These are phyloP conservation scores for Diaporthe ilicicola DNA, from an alignment of 2,329 filamentous ascomycete genomes.

Conservation along the genomic window DNA sequence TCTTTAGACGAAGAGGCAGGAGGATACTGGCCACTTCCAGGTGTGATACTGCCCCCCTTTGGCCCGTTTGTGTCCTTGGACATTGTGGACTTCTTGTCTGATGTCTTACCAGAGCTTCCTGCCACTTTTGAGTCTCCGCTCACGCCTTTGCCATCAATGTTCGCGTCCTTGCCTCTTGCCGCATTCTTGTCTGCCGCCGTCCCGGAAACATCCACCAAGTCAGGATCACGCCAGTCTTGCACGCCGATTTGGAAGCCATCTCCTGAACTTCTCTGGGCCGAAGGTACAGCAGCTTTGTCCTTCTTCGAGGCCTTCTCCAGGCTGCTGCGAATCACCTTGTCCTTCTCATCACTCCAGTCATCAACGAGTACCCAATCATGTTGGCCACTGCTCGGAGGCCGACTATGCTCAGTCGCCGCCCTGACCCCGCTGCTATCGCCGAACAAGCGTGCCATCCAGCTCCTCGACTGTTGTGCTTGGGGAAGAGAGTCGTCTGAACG, in stretches of 20 bases:
- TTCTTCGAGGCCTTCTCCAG: slow-evolving; percentile 48
- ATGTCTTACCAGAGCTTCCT: slow-evolving; percentile 38
- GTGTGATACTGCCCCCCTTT: slow-evolving; percentile 74
- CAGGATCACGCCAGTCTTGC: slow-evolving; percentile 86
- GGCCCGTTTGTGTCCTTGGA: slow-evolving; percentile 48
- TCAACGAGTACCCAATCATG: slow-evolving; percentile 77
- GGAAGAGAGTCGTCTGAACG: not conserved
- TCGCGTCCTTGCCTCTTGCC: slow-evolving; percentile 20
- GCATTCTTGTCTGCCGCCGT: slow-evolving; percentile 42
- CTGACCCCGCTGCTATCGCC: slow-evolving; percentile 44
- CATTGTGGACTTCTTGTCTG: slow-evolving; percentile 20
- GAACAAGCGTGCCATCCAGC: slow-evolving; percentile 58
- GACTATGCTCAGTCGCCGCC: slow-evolving; percentile 59
- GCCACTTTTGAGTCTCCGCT: slow-evolving; percentile 28
- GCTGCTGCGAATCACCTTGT: slow-evolving; percentile 38
- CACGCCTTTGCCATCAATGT: slow-evolving; percentile 11
- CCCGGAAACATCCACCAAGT: slow-evolving; percentile 62
- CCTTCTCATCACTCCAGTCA: slow-evolving; percentile 54
- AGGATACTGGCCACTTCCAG: slow-evolving; percentile 76
- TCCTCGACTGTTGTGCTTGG: slow-evolving; percentile 31
- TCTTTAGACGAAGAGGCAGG: slow-evolving; percentile 46
- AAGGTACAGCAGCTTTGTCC: slow-evolving; percentile 35
- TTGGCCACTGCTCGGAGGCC: slow-evolving; percentile 77
- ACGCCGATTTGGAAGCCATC: slow-evolving; percentile 84
- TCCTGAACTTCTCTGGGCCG: slow-evolving; percentile 39